Evolutionary conservation across 2,329 filamentous ascomycete genomes (phyloP).

Genomic region (Parafenestella ontariensis): DNA sequence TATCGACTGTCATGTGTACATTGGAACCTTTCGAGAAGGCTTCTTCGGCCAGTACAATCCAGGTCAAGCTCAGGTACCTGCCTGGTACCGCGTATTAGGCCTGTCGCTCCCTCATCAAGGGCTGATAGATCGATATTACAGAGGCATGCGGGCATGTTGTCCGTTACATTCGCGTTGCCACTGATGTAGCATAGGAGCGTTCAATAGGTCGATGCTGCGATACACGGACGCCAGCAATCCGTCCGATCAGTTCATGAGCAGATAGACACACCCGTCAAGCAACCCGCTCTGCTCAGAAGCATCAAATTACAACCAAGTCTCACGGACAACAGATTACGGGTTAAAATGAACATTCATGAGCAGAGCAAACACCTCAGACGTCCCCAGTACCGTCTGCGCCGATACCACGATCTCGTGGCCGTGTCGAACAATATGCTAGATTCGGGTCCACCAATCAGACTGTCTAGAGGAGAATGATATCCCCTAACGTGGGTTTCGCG

Average conservation of each 20-base stretch:
- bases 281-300: neutral
- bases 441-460: slow-evolving; percentile 6
- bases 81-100: slow-evolving; percentile 12
- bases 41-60: slow-evolving; percentile 13
- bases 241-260: neutral
- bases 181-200: neutral
- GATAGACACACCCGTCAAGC: neutral
- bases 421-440: slow-evolving; percentile 10
- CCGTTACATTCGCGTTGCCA: slow-evolving; percentile 6
- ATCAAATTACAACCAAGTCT: neutral
- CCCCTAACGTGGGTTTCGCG: slow-evolving; percentile 32
- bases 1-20: slow-evolving; percentile 27
- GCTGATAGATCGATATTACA: slow-evolving; percentile 12
- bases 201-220: neutral
- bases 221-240: neutral
- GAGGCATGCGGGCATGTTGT: neutral
- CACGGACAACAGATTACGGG: neutral
- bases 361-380: neutral
- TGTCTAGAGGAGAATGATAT: slow-evolving; percentile 19
- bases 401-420: slow-evolving; percentile 11
- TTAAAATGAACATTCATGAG: neutral
- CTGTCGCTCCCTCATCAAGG: slow-evolving; percentile 3
- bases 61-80: slow-evolving; percentile 20
- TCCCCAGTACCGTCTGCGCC: neutral
- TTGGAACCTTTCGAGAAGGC: slow-evolving; percentile 29